These are phyloP conservation scores for Scorias spongiosa DNA, from an alignment of 2,329 filamentous ascomycete genomes.

Conservation along the genomic window DNA sequence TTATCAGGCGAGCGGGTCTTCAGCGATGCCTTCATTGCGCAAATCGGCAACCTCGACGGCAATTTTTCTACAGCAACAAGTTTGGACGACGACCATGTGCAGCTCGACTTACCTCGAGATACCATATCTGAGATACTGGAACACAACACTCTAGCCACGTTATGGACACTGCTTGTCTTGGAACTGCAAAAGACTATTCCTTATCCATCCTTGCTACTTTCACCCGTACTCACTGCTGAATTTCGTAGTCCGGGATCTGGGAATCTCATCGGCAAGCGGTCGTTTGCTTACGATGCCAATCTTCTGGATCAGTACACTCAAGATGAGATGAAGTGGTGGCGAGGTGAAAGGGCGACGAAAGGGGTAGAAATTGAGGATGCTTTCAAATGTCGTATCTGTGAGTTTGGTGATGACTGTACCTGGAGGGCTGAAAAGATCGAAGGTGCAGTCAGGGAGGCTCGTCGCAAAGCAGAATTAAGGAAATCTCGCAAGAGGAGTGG, in stretches of 20 bases:
- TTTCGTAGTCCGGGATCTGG: constrained; percentile 35
- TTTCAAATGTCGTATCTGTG: constrained; percentile 74
- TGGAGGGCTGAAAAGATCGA: constrained; percentile 62
- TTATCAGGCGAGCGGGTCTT: constrained; percentile 52
- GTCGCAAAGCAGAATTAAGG: neutral
- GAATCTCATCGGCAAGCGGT: constrained; percentile 40
- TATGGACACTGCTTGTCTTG: constrained; percentile 49
- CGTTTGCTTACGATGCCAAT: constrained; percentile 50
- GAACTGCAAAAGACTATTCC: constrained; percentile 35
- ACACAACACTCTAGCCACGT: constrained; percentile 42
- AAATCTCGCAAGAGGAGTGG: neutral
- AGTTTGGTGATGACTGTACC: constrained; percentile 62
- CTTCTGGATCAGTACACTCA: constrained; percentile 51
- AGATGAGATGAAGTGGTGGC: constrained; percentile 76
- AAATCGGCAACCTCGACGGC: constrained; percentile 55
- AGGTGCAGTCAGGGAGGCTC: constrained; percentile 22
- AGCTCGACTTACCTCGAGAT: constrained; percentile 25
- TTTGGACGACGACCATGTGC: constrained; percentile 26
- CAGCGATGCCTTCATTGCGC: constrained; percentile 63
- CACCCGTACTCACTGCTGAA: constrained; percentile 42
- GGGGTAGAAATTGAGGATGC: constrained; percentile 75
- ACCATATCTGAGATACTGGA: constrained; percentile 36
- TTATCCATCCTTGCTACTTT: constrained; percentile 23
- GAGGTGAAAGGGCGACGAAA: constrained; percentile 52
- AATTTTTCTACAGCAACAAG: constrained; percentile 28